phyloP scores from a whole-genome alignment of 768 basidiomycete species.

The Udeniomyces megalosporus region DNA sequence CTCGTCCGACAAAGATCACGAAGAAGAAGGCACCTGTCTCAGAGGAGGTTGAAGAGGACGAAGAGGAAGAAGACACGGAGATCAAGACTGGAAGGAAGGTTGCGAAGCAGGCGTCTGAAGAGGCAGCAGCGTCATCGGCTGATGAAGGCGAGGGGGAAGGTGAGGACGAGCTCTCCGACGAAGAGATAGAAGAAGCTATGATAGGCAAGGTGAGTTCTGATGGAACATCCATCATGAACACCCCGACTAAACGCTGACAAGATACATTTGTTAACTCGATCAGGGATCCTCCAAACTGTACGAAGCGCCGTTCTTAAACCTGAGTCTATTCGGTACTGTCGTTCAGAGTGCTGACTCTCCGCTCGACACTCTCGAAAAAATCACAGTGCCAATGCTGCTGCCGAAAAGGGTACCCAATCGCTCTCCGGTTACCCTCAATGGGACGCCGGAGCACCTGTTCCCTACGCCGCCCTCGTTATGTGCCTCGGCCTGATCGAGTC shows the following conservation, averaged over 20 bases:
- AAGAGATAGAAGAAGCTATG: neutral
- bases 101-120: neutral
- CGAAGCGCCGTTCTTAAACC: neutral
- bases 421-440: neutral
- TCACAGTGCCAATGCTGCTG: neutral
- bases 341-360: neutral
- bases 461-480: constrained; percentile 81
- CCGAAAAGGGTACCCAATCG: no score
- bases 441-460: constrained; percentile 38
- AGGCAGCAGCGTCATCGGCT: neutral
- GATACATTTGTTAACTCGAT: neutral
- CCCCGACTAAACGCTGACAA: neutral
- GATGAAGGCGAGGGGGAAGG: neutral
- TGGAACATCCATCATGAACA: no score
- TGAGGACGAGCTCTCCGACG: neutral
- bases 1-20: neutral
- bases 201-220: neutral
- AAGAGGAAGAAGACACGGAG: neutral
- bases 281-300: neutral
- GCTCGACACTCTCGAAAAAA: neutral
- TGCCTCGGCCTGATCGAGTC: constrained; percentile 77
- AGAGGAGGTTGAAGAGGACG: neutral
- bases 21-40: neutral
- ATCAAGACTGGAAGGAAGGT: neutral
- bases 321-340: neutral